Evolutionary conservation across 257 asterid genomes (phyloP).

Genomic region (Solanum arcanum): DNA sequence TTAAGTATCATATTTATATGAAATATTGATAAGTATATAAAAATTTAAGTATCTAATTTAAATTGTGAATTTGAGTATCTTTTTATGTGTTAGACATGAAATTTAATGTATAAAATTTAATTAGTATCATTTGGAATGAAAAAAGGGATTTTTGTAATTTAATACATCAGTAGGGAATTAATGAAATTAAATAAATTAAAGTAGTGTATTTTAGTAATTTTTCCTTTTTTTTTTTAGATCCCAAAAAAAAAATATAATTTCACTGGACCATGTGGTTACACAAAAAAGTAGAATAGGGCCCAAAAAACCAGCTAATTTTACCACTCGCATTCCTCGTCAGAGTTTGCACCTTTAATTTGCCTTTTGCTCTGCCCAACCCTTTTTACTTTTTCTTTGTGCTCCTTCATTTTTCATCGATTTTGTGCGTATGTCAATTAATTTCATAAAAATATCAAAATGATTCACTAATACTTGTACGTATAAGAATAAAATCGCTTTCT

Average conservation of each 20-base stretch:
- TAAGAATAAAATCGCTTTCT: not conserved
- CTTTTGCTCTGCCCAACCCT: not conserved
- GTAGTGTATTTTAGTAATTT: too few relatives aligned
- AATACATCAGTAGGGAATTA: too few relatives aligned
- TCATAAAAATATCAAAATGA: rapidly evolving
- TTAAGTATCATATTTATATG: too few relatives aligned
- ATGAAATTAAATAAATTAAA: too few relatives aligned
- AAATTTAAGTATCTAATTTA: too few relatives aligned
- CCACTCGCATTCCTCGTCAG: slow-evolving; percentile 6
- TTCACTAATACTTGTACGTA: not conserved
- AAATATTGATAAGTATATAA: too few relatives aligned
- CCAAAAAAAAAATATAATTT: not conserved
- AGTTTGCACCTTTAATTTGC: not conserved
- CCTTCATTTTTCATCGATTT: not conserved
- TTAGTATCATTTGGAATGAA: too few relatives aligned
- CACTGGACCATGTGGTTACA: not conserved
- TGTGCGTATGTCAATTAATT: not conserved
- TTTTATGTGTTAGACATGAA: too few relatives aligned
- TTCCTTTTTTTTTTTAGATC: not conserved
- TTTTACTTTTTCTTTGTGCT: not conserved
- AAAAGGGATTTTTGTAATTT: too few relatives aligned
- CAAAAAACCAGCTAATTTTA: slow-evolving; percentile 17
- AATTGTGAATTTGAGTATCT: too few relatives aligned
- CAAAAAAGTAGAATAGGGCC: not conserved
- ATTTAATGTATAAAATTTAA: too few relatives aligned